These are phyloP conservation scores for Candida yuanshanica DNA, from an alignment of 805 yeast species.

Conservation along the genomic window DNA sequence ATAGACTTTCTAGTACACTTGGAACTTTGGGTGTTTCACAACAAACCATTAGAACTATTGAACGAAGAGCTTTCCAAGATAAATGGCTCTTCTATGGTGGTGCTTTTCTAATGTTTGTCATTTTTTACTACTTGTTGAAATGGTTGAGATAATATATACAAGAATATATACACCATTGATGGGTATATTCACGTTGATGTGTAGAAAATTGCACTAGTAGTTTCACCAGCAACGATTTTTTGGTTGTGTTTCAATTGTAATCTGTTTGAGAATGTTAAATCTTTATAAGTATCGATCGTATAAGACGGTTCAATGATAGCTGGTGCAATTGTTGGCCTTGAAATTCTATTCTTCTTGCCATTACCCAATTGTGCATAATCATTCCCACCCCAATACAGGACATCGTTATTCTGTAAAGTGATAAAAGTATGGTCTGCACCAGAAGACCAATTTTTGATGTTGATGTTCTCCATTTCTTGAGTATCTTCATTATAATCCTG, in stretches of 20 bases:
- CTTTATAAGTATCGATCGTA: slow-evolving; percentile 26
- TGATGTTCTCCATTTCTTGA: slow-evolving; percentile 37
- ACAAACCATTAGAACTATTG: slow-evolving; percentile 74
- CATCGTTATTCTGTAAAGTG: slow-evolving; percentile 56
- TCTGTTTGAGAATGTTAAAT: slow-evolving; percentile 34
- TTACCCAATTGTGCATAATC: slow-evolving; percentile 80
- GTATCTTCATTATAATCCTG: slow-evolving; percentile 49
- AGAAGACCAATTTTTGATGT: slow-evolving; percentile 45
- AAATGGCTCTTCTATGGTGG: slow-evolving; percentile 83
- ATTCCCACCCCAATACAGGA: slow-evolving; percentile 80
- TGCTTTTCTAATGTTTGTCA: slow-evolving; percentile 51
- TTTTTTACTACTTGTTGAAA: slow-evolving; percentile 62
- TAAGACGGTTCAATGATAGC: slow-evolving; percentile 49
- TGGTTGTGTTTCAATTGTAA: slow-evolving; percentile 48
- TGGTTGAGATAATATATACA: slow-evolving; percentile 45
- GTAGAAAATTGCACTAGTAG: slow-evolving; percentile 62
- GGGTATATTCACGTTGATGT: slow-evolving; percentile 11
- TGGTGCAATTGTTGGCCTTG: slow-evolving; percentile 51
- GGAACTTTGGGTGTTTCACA: slow-evolving; percentile 82
- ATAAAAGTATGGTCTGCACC: slow-evolving; percentile 66
- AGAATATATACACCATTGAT: slow-evolving; percentile 18
- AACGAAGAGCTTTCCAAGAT: slow-evolving; percentile 78
- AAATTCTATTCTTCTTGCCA: slow-evolving; percentile 60
- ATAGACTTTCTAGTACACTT: slow-evolving; percentile 60
- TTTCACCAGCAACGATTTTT: slow-evolving; percentile 54